Base-by-base conservation (phyloP, 2,329 filamentous ascomycete species). In the Zarea fungicola region DNA sequence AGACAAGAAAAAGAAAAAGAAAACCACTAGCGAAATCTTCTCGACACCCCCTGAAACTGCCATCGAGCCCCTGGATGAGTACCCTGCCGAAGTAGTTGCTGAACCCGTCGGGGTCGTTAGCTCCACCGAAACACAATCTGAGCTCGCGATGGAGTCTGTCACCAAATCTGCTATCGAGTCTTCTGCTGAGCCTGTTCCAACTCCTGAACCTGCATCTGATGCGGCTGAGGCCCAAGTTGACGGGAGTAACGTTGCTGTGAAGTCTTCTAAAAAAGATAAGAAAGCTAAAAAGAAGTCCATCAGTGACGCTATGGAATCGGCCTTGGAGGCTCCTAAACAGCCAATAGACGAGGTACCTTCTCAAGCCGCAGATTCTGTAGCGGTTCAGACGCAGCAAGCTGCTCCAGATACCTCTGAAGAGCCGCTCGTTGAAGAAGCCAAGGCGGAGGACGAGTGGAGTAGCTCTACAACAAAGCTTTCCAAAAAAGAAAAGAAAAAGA, bases 401-500 rank as follows among this genome's bases (percentile, higher is more conserved):
- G 29, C n/a, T 10, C 11, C 37, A 11, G 29, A 36, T 11, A 19
- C 18, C 16, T 7, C 39, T 3, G 39, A 35, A 2, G 9, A 36
- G 23, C 1, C 23, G 18, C 29, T 6, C 6, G 23, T 8, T 18
- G 42, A 48, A 8, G 42, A 51, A 21, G 36, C 31, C 11, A 42
- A 41, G 42, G 11, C 18, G 5, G 50, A 52, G 5, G 26, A 42
- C 29, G 36, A 41, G 26, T 32, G 18, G 39, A 39, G n/a, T n/a
- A n/a, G n/a, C n/a, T n/a, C n/a, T n/a, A n/a, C n/a, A n/a, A n/a
- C n/a, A 32, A 37, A 29, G 4, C 18, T 45, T 4, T 42, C 46
- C 10, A 49, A 52, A 31, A 52, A 52, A 59, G 65, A 61, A 60
- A 67, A 61, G 64, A 67, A 63, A 62, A 61, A 60, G 39, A n/a